These are phyloP conservation scores for Ophiosphaerella herpotricha DNA, from an alignment of 2,329 filamentous ascomycete genomes.

Conservation along the genomic window DNA sequence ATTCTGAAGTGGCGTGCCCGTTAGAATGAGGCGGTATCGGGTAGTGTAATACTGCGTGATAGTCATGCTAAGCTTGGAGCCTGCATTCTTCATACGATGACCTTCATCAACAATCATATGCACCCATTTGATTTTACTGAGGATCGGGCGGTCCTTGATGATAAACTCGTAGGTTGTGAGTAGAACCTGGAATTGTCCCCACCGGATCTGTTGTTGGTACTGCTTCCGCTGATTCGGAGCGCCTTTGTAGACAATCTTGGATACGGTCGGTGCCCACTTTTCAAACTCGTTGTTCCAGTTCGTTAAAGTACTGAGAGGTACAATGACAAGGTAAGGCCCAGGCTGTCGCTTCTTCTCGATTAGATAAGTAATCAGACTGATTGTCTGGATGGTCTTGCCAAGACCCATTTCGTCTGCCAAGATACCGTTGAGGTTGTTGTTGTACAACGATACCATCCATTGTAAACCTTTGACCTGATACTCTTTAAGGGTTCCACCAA, in stretches of 20 bases:
- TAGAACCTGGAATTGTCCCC: conserved; percentile 92
- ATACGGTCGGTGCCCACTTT: conserved; percentile 92
- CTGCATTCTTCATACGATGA: conserved; percentile 98
- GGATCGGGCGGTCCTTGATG: conserved; percentile 93
- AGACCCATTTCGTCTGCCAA: conserved; percentile 99
- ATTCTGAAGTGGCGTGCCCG: conserved; percentile 95
- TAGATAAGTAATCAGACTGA: conserved; percentile 94
- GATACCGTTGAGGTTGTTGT: conserved; percentile 99
- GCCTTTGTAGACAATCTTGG: conserved; percentile 94
- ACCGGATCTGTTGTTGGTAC: conserved; percentile 91
- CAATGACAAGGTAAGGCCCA: conserved; percentile 94
- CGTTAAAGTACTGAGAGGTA: conserved; percentile 92
- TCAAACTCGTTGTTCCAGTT: conserved; percentile 99
- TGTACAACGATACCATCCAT: conserved; percentile 99
- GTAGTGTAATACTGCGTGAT: conserved; percentile 95
- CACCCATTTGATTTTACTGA: conserved; percentile 99
- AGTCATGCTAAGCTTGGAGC: conserved; percentile 93
- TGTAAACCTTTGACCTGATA: conserved; percentile 98
- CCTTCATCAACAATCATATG: conserved; percentile 99
- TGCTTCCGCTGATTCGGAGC: conserved; percentile 85
- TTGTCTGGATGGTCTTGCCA: conserved; percentile 98
- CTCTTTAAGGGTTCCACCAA: conserved; percentile 92
- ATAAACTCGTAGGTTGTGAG: conserved; percentile 99
- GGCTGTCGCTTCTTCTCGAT: conserved; percentile 93
- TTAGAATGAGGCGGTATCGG: conserved; percentile 93